Conservation (phyloP, 208 protist genomes). For the Acanthamoeba lenticulata region DNA sequence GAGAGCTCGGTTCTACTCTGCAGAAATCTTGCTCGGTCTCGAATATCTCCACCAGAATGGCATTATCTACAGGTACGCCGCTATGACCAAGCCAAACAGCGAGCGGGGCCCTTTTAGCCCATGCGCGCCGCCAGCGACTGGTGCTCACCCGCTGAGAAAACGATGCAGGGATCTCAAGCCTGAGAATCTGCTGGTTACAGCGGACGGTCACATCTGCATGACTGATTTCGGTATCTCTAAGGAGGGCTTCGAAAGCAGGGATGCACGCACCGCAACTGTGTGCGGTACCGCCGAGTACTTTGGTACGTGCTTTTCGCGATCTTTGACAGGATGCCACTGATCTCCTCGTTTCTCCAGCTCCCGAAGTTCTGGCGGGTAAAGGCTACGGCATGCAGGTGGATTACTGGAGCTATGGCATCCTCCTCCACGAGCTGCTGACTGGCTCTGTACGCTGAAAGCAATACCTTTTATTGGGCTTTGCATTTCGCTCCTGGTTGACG, state of each 20-base stretch:
- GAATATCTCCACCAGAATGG: conserved; percentile 82
- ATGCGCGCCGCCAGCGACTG: too few species aligned
- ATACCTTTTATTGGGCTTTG: conserved; percentile 91
- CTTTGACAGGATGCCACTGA: not conserved
- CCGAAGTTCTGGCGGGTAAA: conserved; percentile 82
- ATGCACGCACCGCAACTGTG: conserved; percentile 82
- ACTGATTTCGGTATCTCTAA: conserved; percentile 89
- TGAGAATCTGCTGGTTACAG: conserved; percentile 20
- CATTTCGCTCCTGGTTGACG: conserved; percentile 89
- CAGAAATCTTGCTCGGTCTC: conserved; percentile 85
- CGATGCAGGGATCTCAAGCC: not conserved
- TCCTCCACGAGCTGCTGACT: too few species aligned
- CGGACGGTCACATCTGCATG: conserved; percentile 80
- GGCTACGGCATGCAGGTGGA: conserved; percentile 86
- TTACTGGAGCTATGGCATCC: too few species aligned
- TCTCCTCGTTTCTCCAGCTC: conserved; percentile 54
- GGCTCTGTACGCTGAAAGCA: too few species aligned
- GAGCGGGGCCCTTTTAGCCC: too few species aligned
- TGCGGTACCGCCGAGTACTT: conserved; percentile 89
- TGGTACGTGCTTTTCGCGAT: not conserved
- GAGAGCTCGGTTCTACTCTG: conserved; percentile 45
- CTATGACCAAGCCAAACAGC: too few species aligned
- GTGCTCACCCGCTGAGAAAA: too few species aligned
- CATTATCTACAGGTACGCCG: conserved; percentile 87
- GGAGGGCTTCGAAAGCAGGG: conserved; percentile 64